Base-by-base conservation (phyloP, 2,329 filamentous ascomycete species). In the Claviceps humidiphila region DNA sequence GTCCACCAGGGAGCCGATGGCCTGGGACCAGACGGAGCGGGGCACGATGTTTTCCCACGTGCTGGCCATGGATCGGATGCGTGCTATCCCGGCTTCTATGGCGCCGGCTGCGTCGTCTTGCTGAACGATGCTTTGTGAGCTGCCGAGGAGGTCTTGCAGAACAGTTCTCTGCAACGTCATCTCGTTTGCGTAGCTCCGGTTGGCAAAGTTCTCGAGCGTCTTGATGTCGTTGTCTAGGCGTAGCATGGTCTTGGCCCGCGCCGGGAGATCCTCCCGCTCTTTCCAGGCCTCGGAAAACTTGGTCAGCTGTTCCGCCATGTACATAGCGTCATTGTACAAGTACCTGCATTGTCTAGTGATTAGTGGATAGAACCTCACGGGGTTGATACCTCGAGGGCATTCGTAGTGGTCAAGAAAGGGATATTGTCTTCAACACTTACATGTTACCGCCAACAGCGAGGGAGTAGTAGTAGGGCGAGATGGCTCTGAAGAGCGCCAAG, bases 401-500 rank as follows among this genome's bases (percentile, higher is more conserved):
- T n/a, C 6, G 9, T n/a, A 17, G 9, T 45, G 43, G 16, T n/a
- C 3, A 45, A n/a, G 8, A 6, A 7, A 5, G 9, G 26, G 14
- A 5, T 7, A 4, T 4, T 42, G 7, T 44, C 6, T 22, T 5
- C 40, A 41, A 40, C 17, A 56, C 77, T 63, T 67, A 83, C 81
- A 86, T 85, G 58, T 80, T 84, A 24, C 82, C 81, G 24, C 76
- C 77, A 14, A 71, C 68, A 41, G 81, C 74, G 14, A 78, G 71
- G 0, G 79, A 73, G 63, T 93, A 93, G 60, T 86, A 87, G 53
- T 85, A 78, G 0, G 84, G 81, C 5, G 87, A 85, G 2, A 89
- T 80, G 3, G 87, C 86, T 49, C 87, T 76, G 65, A 89, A 93
- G 68, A 90, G 80, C n/a, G 86, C 85, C 44, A 93, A 70, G 1